Evolutionary conservation across 2,329 filamentous ascomycete genomes (phyloP), one percentile per base, ranked within the genome.

Genomic region (Epichloe typhina): DNA sequence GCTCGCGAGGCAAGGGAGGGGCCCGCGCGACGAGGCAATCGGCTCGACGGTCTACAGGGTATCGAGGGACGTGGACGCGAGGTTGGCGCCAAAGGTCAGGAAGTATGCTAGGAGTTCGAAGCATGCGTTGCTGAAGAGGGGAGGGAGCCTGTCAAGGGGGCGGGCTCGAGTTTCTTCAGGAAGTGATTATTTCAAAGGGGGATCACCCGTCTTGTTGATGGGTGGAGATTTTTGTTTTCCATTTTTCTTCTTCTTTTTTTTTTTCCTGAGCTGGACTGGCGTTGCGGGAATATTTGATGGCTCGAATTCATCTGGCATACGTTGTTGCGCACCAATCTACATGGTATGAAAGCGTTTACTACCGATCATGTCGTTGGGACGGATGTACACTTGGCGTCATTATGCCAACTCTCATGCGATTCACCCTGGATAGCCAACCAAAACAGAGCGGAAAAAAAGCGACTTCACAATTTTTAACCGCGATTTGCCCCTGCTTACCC

Each of bases 21-120:
- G 62, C 13, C 70, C 71, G 8, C 64, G 62, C 43, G 77, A 81
- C 57, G 65, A 71, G 58, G 64, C 66, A 47, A 62, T 78, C n/a
- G 77, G 76, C 2, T 66, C 69, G 12, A 80, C 77, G 2, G 70
- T 76, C 48, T 81, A 76, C 58, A 66, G 77, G 19, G 72, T 79
- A 54, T 64, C 65, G 5, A 66, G 66, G 50, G 66, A 67, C 57
- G 63, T 61, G n/a, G 73, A 77, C 50, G 57, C 62, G 56, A 67
- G 67, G 50, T 64, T 80, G 55, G 72, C 75, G 49, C 77, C 77
- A 23, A 73, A 69, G 64, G 53, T 59, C 53, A 66, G 66, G 56
- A 74, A 71, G 63, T 57, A 70, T 36, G 61, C 72, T 7, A 63
- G 64, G 51, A 65, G 62, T 50, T 56, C 66, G 17, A 77, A 70